phyloP scores from a whole-genome alignment of 2,329 filamentous ascomycete genomes.

The Talaromyces piceae region DNA sequence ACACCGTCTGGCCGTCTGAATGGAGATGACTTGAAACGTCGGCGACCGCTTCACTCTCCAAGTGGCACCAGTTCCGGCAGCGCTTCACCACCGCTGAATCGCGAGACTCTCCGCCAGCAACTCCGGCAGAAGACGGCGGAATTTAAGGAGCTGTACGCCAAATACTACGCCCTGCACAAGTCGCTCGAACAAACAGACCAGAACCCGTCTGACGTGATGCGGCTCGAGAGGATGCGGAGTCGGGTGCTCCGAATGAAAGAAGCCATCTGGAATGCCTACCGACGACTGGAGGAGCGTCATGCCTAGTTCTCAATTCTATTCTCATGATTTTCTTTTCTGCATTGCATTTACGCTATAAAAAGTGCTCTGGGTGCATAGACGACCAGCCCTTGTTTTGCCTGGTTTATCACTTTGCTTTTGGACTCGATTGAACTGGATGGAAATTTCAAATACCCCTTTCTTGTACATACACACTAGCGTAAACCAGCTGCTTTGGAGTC shows the following conservation, averaged over 20 bases:
- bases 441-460: background rate
- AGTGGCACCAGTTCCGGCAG: slow-evolving; percentile 37
- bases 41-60: slow-evolving; percentile 25
- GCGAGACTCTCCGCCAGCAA: slow-evolving; percentile 30
- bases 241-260: slow-evolving; percentile 50
- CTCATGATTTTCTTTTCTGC: background rate
- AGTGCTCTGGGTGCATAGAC: background rate
- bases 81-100: slow-evolving; percentile 32
- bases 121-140: slow-evolving; percentile 34
- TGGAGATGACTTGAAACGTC: slow-evolving; percentile 36
- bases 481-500: background rate
- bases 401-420: background rate
- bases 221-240: slow-evolving; percentile 48
- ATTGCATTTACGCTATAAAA: too few relatives aligned
- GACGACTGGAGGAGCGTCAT: slow-evolving; percentile 20
- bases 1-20: slow-evolving; percentile 21
- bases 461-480: background rate
- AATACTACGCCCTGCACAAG: slow-evolving; percentile 51
- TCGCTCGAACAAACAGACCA: slow-evolving; percentile 34
- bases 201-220: slow-evolving; percentile 44
- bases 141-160: slow-evolving; percentile 53
- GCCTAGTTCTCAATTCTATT: background rate
- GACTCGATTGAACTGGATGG: background rate
- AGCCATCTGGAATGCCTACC: slow-evolving; percentile 46
- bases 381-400: background rate